These are phyloP conservation scores for Chrysoporthe deuterocubensis DNA, from an alignment of 2,329 filamentous ascomycete genomes.

Conservation along the genomic window DNA sequence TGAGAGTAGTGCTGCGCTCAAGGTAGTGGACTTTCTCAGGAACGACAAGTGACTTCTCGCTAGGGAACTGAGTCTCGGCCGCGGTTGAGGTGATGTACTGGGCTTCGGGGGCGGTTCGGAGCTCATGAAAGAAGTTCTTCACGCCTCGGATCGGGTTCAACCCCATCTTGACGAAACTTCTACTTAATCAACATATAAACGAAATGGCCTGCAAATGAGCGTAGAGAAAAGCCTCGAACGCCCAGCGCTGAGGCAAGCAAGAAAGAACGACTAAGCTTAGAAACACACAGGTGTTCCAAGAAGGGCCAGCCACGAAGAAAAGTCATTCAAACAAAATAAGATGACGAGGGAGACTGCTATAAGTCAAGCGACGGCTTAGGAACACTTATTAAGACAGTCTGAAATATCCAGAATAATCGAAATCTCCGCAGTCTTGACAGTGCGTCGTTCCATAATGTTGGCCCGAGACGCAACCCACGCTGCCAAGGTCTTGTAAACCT, in stretches of 20 bases:
- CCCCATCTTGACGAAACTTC: slow-evolving; percentile 3
- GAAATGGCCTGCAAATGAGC: slow-evolving; percentile 8
- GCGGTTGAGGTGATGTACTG: slow-evolving; percentile 30
- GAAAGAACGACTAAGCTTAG: slow-evolving; percentile 6
- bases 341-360: slow-evolving; percentile 3
- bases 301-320: slow-evolving; percentile 20
- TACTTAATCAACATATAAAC: not conserved
- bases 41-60: slow-evolving; percentile 19
- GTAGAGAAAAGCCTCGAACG: slow-evolving; percentile 11
- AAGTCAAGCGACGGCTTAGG: not conserved
- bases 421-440: not conserved
- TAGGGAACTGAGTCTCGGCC: slow-evolving; percentile 29
- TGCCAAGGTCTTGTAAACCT: slow-evolving; percentile 20
- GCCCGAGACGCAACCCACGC: slow-evolving; percentile 8
- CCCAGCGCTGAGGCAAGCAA: slow-evolving; percentile 20
- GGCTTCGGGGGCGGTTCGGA: slow-evolving; percentile 30
- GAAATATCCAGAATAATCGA: not conserved
- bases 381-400: slow-evolving; percentile 8
- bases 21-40: slow-evolving; percentile 25
- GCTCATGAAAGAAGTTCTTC: slow-evolving; percentile 25
- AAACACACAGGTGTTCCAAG: slow-evolving; percentile 11
- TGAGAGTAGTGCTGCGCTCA: slow-evolving; percentile 27
- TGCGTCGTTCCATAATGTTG: slow-evolving; percentile 7
- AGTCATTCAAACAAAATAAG: slow-evolving; percentile 12
- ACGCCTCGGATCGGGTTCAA: slow-evolving; percentile 23